Evolutionary conservation across 768 basidiomycete genomes (phyloP).

Genomic region (Tricholoma furcatifolium): DNA sequence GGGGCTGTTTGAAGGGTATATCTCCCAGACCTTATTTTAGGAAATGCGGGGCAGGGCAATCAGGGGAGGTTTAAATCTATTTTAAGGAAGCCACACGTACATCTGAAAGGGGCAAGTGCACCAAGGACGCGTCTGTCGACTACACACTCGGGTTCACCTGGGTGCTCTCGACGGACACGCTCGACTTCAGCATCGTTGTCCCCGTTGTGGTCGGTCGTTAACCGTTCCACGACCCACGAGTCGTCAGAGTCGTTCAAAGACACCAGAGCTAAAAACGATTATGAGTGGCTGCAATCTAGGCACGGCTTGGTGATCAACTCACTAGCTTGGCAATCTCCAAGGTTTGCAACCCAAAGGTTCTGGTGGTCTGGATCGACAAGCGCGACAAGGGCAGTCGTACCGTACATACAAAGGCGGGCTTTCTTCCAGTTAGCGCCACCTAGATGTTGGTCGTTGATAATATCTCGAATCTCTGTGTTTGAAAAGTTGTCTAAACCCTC

Average conservation of each 20-base stretch:
- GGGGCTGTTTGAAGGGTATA: conserved; percentile 73
- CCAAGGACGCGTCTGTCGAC: conserved; percentile 69
- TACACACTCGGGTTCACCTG: conserved; percentile 68
- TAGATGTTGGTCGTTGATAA: conserved; percentile 62
- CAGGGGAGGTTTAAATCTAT: conserved; percentile 13
- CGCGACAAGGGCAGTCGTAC: conserved; percentile 73
- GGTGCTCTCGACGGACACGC: conserved; percentile 63
- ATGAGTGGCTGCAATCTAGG: conserved; percentile 3
- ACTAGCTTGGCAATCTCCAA: conserved; percentile 82
- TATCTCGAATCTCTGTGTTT: conserved; percentile 52
- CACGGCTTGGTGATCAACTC: conserved; percentile 25
- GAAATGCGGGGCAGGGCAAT: conserved; percentile 9
- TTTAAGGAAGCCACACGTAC: conserved; percentile 40
- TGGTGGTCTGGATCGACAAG: conserved; percentile 67
- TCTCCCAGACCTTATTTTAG: conserved; percentile 57
- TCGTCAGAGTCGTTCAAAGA: conserved; percentile 41
- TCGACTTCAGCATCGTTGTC: conserved; percentile 64
- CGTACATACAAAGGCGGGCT: conserved; percentile 73
- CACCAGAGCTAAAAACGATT: conserved; percentile 43
- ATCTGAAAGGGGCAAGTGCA: conserved; percentile 74
- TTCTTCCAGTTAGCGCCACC: conserved; percentile 64
- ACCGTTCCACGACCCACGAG: conserved; percentile 57
- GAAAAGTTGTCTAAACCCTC: conserved; percentile 48
- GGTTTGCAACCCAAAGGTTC: conserved; percentile 77
- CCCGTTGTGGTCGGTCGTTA: conserved; percentile 73